Conservation (phyloP, 1,284 basidiomycete species). For the Cutaneotrichosporon cutaneum region DNA sequence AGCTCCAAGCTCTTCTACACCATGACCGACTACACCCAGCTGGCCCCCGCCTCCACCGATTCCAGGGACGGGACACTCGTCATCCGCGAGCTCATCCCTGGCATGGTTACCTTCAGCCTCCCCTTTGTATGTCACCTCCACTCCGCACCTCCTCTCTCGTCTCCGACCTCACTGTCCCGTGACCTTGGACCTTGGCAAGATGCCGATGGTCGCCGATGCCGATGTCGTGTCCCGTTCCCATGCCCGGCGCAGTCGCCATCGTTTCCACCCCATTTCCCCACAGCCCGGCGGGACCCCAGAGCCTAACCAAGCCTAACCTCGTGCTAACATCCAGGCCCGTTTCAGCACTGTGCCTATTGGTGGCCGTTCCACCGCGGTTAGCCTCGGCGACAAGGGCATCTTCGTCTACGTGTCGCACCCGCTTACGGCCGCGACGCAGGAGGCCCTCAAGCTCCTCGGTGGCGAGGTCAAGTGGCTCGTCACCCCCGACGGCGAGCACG, state of each 20-base stretch:
- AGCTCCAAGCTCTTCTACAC: neutral
- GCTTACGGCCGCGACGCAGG: constrained; percentile 68
- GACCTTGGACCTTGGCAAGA: too few relatives aligned
- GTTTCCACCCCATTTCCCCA: neutral
- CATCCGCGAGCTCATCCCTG: constrained; percentile 47
- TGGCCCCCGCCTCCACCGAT: constrained; percentile 31
- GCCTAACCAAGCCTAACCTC: neutral
- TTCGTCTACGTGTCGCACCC: constrained; percentile 87
- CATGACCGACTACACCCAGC: constrained; percentile 15
- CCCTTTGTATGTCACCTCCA: constrained; percentile 44
- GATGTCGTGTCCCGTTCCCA: neutral
- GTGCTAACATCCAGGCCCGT: constrained; percentile 52
- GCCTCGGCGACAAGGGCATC: constrained; percentile 64
- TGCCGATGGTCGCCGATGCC: neutral
- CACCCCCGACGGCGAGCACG: constrained; percentile 56
- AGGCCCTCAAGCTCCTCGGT: constrained; percentile 69
- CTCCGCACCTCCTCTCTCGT: neutral
- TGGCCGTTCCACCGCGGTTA: constrained; percentile 78
- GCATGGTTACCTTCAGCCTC: constrained; percentile 51
- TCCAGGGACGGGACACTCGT: constrained; percentile 39
- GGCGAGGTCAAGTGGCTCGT: constrained; percentile 65
- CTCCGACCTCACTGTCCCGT: neutral
- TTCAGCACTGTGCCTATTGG: constrained; percentile 70
- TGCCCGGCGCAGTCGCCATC: too few relatives aligned
- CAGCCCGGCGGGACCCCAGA: neutral